Conservation (phyloP, 495 filamentous ascomycete genomes). For the Haplographium delicatum region DNA sequence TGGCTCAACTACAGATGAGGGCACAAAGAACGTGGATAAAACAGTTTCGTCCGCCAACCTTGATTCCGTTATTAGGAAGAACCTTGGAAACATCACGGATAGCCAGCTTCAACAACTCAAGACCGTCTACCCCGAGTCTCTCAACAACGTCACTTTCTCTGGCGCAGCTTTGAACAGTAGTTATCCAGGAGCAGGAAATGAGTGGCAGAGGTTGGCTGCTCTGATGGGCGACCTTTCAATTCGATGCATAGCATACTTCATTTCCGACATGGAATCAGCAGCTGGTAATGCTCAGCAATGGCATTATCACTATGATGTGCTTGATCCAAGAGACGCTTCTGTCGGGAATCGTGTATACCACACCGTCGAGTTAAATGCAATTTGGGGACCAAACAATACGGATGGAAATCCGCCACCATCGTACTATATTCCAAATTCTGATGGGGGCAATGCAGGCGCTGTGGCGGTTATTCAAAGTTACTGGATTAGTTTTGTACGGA, state of each 20-base stretch:
- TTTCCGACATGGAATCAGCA: constrained; percentile 2
- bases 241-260: constrained; percentile 6
- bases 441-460: constrained; percentile 26
- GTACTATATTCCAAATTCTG: constrained; percentile 43
- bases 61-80: background rate
- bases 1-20: constrained; percentile 58
- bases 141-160: constrained; percentile 7
- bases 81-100: constrained; percentile 11
- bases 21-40: constrained; percentile 32
- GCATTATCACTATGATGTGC: constrained; percentile 59
- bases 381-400: constrained; percentile 45
- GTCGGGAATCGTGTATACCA: constrained; percentile 55
- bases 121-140: constrained; percentile 3
- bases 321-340: constrained; percentile 42
- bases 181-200: constrained; percentile 10
- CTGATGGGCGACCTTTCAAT: background rate
- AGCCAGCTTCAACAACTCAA: constrained; percentile 2
- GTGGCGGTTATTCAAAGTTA: constrained; percentile 54
- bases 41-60: constrained; percentile 1
- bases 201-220: constrained; percentile 2
- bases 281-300: constrained; percentile 39
- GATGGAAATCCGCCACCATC: constrained; percentile 36
- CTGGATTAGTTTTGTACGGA: constrained; percentile 62
- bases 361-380: constrained; percentile 56
- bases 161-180: constrained; percentile 3